Percentiles rank a stretch among this genome's conserved stretches.
Conservation (phyloP, 2,329 filamentous ascomycete genomes). For the Arthrinium phaeospermum region DNA sequence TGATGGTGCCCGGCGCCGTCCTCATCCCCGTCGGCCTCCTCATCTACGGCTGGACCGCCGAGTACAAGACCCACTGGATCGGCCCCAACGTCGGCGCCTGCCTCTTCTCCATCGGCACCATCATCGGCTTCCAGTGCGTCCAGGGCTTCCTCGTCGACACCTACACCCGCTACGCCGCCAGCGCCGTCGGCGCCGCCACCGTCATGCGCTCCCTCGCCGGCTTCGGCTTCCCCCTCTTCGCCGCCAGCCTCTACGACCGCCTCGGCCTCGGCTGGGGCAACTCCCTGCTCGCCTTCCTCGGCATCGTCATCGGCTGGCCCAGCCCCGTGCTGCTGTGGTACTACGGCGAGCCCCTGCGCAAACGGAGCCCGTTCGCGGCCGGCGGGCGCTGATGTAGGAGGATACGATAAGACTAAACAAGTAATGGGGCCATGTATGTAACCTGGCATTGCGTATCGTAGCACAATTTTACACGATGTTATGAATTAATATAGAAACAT, state of each 20-base stretch:
- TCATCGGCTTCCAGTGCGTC: conserved; percentile 51
- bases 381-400: conserved; percentile 27
- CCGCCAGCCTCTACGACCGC: conserved; percentile 49
- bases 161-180: conserved; percentile 53
- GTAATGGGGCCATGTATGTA: not conserved
- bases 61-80: conserved; percentile 51
- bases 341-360: conserved; percentile 44
- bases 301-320: conserved; percentile 56
- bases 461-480: not conserved
- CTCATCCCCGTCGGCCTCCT: conserved; percentile 51
- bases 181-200: conserved; percentile 50
- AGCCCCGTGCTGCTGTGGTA: conserved; percentile 51
- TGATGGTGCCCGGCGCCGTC: conserved; percentile 48
- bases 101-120: conserved; percentile 45
- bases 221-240: conserved; percentile 59
- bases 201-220: conserved; percentile 54
- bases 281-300: conserved; percentile 53
- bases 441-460: not conserved
- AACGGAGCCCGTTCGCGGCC: conserved; percentile 41
- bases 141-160: conserved; percentile 54
- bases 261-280: conserved; percentile 55
- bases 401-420: not conserved
- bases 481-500: no score
- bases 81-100: conserved; percentile 50
- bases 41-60: conserved; percentile 52